Percentiles rank a stretch among this genome's conserved stretches.
phyloP scores from a whole-genome alignment of 2,329 filamentous ascomycete species.

The Pezicula radicicola region DNA sequence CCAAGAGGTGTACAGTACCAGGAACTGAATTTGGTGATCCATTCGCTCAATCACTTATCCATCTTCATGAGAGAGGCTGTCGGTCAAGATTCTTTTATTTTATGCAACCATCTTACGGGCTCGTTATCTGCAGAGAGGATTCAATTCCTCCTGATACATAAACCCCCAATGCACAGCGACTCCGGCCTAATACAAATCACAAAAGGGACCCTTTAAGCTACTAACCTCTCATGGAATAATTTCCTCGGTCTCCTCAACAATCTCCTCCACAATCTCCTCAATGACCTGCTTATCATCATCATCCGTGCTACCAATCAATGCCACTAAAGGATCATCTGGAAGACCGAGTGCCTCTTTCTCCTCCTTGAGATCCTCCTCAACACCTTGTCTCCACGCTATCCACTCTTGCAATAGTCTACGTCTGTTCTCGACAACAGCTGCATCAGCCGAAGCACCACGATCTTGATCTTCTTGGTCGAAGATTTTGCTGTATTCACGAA shows the following conservation, averaged over 20 bases:
- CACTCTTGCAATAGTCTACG: slow-evolving; percentile 84
- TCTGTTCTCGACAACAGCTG: slow-evolving; percentile 86
- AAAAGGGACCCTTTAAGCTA: background rate
- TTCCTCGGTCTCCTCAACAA: slow-evolving; percentile 82
- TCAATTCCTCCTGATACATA: background rate
- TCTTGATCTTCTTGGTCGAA: slow-evolving; percentile 96
- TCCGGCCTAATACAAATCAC: background rate
- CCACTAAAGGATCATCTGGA: slow-evolving; percentile 61
- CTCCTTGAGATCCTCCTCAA: slow-evolving; percentile 68
- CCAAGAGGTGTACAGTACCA: too few relatives aligned
- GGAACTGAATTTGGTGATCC: too few relatives aligned
- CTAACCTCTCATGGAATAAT: slow-evolving; percentile 33
- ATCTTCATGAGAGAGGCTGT: too few relatives aligned
- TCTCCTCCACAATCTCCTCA: slow-evolving; percentile 82
- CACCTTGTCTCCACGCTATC: slow-evolving; percentile 75
- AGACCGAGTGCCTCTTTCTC: slow-evolving; percentile 69
- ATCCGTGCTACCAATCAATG: slow-evolving; percentile 55
- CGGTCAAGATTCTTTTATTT: too few relatives aligned
- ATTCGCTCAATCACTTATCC: too few relatives aligned
- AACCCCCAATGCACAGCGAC: background rate
- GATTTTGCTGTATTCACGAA: slow-evolving; percentile 90
- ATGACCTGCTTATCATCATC: slow-evolving; percentile 75
- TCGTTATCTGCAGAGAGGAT: too few relatives aligned
- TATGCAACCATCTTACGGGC: too few relatives aligned
- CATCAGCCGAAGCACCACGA: slow-evolving; percentile 89